These are phyloP conservation scores for Lentinula lateritia DNA, from an alignment of 768 basidiomycete species.

Conservation along the genomic window DNA sequence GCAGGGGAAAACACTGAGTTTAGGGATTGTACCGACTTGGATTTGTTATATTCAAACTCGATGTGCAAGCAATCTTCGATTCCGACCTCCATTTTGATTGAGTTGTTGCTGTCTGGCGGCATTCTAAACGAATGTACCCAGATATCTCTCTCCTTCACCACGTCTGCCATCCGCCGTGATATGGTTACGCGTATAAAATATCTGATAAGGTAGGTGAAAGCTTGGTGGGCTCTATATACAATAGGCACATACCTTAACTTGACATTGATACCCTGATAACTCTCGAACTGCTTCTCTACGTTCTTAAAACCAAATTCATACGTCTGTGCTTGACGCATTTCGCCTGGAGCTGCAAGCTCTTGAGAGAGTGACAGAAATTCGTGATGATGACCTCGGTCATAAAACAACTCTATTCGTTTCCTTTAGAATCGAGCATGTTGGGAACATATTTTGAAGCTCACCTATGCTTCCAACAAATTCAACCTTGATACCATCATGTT, in stretches of 20 bases:
- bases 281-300: conserved; percentile 98
- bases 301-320: conserved; percentile 98
- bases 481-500: conserved; percentile 96
- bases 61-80: conserved; percentile 99
- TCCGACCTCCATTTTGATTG: conserved; percentile 99
- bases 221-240: neutral
- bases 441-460: conserved; percentile 25
- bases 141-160: conserved; percentile 86
- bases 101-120: conserved; percentile 97
- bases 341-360: conserved; percentile 93
- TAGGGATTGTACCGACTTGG: conserved; percentile 60
- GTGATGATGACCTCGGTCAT: conserved; percentile 96
- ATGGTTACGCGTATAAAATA: conserved; percentile 92
- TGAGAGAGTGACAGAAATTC: conserved; percentile 95
- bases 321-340: conserved; percentile 94
- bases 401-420: conserved; percentile 68
- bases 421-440: neutral
- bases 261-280: conserved; percentile 97
- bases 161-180: conserved; percentile 88
- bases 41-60: conserved; percentile 99
- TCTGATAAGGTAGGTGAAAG: conserved; percentile 32
- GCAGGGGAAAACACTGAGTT: neutral
- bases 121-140: conserved; percentile 99
- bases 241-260: conserved; percentile 71
- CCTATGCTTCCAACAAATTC: conserved; percentile 97